Percentiles rank a stretch among this genome's conserved stretches.
Conservation (phyloP, 2,329 filamentous ascomycete genomes). For the Fusarium fujikuroi region DNA sequence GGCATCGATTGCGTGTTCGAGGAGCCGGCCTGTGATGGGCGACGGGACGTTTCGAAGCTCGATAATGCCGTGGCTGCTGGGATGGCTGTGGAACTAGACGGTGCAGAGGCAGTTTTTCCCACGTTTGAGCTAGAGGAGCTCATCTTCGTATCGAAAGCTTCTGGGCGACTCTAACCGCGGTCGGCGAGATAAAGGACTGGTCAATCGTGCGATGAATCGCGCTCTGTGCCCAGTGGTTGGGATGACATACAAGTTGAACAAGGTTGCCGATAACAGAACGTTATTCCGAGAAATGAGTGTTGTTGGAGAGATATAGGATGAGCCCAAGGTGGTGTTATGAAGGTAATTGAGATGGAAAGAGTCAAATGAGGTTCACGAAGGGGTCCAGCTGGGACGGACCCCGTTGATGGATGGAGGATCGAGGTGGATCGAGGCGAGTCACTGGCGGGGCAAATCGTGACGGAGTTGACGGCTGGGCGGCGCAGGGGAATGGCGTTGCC, state of each 20-base stretch:
- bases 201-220: constrained; percentile 19
- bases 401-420: constrained; percentile 48
- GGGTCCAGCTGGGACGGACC: constrained; percentile 52
- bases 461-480: constrained; percentile 37
- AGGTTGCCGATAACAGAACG: not conserved
- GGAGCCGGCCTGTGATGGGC: constrained; percentile 53
- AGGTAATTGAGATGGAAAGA: constrained; percentile 20
- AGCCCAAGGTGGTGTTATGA: constrained; percentile 7
- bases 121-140: constrained; percentile 47
- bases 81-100: constrained; percentile 53
- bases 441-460: constrained; percentile 53
- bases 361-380: constrained; percentile 36
- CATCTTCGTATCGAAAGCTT: constrained; percentile 44
- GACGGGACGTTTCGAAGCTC: constrained; percentile 63
- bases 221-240: constrained; percentile 6
- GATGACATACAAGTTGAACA: not conserved
- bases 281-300: not conserved
- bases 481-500: constrained; percentile 32
- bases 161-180: not conserved
- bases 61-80: constrained; percentile 56
- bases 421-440: constrained; percentile 49
- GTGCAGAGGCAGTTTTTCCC: constrained; percentile 64
- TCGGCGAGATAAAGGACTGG: constrained; percentile 8
- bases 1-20: constrained; percentile 57
- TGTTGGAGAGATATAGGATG: not conserved